Conservation (phyloP, 2,329 filamentous ascomycete species). For the Aspergillus sp. region DNA sequence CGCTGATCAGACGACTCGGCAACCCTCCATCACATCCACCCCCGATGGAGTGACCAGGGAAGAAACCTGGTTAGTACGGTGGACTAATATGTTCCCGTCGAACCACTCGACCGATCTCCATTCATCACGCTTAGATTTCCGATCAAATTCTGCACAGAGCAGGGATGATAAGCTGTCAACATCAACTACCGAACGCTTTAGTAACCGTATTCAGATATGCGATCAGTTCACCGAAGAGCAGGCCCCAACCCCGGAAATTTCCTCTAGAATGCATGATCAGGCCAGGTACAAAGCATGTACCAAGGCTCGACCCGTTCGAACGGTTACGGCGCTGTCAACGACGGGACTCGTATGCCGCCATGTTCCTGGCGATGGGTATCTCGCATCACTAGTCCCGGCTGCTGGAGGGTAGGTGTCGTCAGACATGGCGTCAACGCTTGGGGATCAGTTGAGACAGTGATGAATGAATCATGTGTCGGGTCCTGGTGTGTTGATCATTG, state of each 20-base stretch:
- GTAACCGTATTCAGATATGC: background rate
- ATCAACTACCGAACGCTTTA: background rate
- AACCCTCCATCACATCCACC: background rate
- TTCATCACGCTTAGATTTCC: background rate
- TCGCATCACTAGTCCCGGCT: background rate
- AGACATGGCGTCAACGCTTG: conserved; percentile 6
- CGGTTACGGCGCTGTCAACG: conserved; percentile 7
- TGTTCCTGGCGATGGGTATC: background rate
- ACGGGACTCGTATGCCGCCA: background rate
- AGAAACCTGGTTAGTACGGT: background rate
- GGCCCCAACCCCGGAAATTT: too few relatives aligned
- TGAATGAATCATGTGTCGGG: too few relatives aligned
- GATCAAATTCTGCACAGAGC: background rate
- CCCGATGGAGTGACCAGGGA: background rate
- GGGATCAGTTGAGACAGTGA: conserved; percentile 6
- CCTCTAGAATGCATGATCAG: too few relatives aligned
- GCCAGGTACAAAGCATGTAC: too few relatives aligned
- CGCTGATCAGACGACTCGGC: background rate
- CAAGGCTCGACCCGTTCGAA: conserved; percentile 3
- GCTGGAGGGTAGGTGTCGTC: conserved; percentile 2
- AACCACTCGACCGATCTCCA: background rate
- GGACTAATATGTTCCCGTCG: background rate
- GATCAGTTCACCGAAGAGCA: too few relatives aligned
- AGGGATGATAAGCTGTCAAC: background rate
- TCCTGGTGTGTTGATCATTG: background rate